These are phyloP conservation scores for Gracilaria gracilis DNA, from an alignment of 23 red algal species.

Conservation along the genomic window DNA sequence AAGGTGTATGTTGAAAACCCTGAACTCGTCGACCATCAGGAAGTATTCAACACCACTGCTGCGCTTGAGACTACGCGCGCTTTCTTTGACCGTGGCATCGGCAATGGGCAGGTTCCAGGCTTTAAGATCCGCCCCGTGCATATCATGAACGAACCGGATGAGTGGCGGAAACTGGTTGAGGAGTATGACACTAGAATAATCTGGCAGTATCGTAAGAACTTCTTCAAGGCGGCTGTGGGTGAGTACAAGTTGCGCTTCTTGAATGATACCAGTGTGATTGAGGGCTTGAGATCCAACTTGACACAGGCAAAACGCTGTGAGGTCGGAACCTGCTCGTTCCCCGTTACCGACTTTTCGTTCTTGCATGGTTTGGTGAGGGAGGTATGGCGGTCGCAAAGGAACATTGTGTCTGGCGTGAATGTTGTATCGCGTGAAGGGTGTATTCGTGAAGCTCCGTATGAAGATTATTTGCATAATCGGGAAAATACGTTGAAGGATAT, in stretches of 20 bases:
- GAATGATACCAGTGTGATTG: slow-evolving; percentile 64
- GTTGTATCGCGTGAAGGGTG: slow-evolving; percentile 52
- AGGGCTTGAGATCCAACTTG: slow-evolving; percentile 42
- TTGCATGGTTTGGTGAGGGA: slow-evolving; percentile 48
- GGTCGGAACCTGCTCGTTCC: slow-evolving; percentile 59
- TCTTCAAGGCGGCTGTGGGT: slow-evolving; percentile 72
- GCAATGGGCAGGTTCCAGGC: slow-evolving; percentile 29
- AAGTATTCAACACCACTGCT: slow-evolving; percentile 49
- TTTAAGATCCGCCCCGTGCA: slow-evolving; percentile 63
- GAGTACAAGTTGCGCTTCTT: slow-evolving; percentile 64
- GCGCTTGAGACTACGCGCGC: slow-evolving; percentile 45
- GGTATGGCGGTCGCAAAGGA: slow-evolving; percentile 34
- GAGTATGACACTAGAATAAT: slow-evolving; percentile 71
- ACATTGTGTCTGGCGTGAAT: slow-evolving; percentile 43
- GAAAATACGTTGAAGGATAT: slow-evolving; percentile 29
- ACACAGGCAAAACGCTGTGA: slow-evolving; percentile 55
- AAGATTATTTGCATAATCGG: slow-evolving; percentile 66
- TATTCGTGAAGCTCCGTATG: slow-evolving; percentile 39
- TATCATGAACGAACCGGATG: slow-evolving; percentile 42
- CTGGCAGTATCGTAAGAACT: slow-evolving; percentile 70
- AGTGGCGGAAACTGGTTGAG: slow-evolving; percentile 32
- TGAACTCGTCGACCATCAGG: slow-evolving; percentile 68
- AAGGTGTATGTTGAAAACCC: slow-evolving; percentile 26
- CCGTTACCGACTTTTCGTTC: slow-evolving; percentile 40
- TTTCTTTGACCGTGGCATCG: slow-evolving; percentile 61